These are phyloP conservation scores for Penicillium salamii DNA, from an alignment of 495 filamentous ascomycete species.

Conservation along the genomic window DNA sequence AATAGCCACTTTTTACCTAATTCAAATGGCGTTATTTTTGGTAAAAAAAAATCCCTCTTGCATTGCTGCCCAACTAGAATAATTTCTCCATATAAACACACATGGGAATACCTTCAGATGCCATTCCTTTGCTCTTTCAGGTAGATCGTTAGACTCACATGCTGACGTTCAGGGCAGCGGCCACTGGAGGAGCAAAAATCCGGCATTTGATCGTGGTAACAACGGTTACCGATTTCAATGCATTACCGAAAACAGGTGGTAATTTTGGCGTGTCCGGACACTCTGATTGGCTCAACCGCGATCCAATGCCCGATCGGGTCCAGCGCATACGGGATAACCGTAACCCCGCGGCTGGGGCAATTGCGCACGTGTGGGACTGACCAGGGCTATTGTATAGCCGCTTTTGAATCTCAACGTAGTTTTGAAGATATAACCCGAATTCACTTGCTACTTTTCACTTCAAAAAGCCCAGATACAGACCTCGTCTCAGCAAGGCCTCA, in stretches of 20 bases:
- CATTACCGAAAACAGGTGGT: not conserved
- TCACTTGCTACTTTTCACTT: no score
- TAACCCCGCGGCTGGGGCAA: constrained; percentile 14
- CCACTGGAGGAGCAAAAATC: constrained; percentile 6
- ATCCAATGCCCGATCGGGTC: constrained; percentile 8
- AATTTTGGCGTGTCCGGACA: not conserved
- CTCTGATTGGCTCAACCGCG: constrained; percentile 9
- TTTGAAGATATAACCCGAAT: no score
- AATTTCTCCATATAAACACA: no score
- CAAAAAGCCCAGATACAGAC: not conserved
- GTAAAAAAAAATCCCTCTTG: not conserved
- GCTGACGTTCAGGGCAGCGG: constrained; percentile 14
- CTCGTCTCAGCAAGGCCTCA: constrained; percentile 1
- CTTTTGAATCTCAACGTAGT: not conserved
- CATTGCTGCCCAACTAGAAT: constrained; percentile 10
- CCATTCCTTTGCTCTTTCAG: no score
- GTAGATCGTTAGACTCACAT: constrained; percentile 9
- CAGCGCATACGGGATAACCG: not conserved
- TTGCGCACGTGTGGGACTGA: constrained; percentile 20
- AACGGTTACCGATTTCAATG: not conserved
- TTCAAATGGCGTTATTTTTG: constrained; percentile 1
- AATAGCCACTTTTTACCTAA: constrained; percentile 16
- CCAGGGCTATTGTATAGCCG: not conserved
- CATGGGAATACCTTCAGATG: no score
- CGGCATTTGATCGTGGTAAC: constrained; percentile 7